These are phyloP conservation scores for Glycine tomentella DNA, from an alignment of 306 rosid genomes.

Conservation along the genomic window DNA sequence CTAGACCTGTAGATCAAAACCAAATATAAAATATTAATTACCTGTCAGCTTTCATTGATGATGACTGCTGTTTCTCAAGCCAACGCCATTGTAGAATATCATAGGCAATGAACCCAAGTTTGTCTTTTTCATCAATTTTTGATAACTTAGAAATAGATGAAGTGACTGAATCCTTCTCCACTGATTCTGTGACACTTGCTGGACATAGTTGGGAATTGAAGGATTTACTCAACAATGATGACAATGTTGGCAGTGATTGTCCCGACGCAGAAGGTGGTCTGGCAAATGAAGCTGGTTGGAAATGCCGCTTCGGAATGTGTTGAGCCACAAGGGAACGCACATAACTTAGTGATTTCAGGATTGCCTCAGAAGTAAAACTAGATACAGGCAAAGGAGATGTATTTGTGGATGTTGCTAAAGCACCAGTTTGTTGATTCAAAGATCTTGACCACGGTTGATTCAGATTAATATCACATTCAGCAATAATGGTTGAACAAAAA, in stretches of 20 bases:
- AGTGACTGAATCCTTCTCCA: conserved; percentile 64
- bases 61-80: conserved; percentile 69
- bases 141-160: conserved; percentile 71
- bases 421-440: conserved; percentile 59
- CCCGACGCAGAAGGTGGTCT: conserved; percentile 74
- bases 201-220: conserved; percentile 79
- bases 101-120: conserved; percentile 68
- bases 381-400: conserved; percentile 75
- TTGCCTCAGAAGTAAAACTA: conserved; percentile 77
- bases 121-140: conserved; percentile 65
- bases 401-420: conserved; percentile 61
- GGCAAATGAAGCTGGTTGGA: conserved; percentile 81
- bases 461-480: conserved; percentile 71
- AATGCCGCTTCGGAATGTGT: conserved; percentile 76
- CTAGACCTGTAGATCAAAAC: background rate
- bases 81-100: conserved; percentile 93
- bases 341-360: conserved; percentile 79
- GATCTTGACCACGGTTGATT: conserved; percentile 66
- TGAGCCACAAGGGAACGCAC: conserved; percentile 88
- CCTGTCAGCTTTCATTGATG: conserved; percentile 64
- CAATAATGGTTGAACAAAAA: conserved; percentile 79
- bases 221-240: conserved; percentile 84
- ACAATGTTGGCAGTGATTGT: conserved; percentile 80
- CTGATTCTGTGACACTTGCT: conserved; percentile 52
- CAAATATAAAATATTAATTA: conserved; percentile 44